Base-by-base conservation (phyloP, 192 early-diverging fungal species). In the Linnemannia elongata region DNA sequence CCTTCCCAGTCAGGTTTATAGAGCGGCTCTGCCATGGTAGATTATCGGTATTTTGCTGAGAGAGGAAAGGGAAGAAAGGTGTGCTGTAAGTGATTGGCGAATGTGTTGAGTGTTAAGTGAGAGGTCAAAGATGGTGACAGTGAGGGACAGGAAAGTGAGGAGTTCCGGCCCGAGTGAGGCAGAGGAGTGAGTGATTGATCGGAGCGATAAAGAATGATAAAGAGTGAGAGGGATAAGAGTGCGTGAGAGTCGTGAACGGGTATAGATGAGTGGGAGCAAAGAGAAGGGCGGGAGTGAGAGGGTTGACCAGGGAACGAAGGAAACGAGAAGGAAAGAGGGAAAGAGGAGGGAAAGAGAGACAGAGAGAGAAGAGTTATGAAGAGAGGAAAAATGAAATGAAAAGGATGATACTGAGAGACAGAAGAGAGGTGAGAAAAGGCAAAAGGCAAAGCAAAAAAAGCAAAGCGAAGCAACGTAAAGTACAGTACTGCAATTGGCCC, bases 1-100 rank as follows among this genome's bases (percentile, higher is more conserved):
- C 60, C 60, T 66, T 66, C 60, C 60, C 60, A 66, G 60, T 66
- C 60, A 30, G 60, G 60, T 4, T 24, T n/a, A 66, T 66, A 66
- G n/a, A 66, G n/a, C 27, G n/a, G n/a, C 35, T 66, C 60, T 33
- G 60, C 30, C 60, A 66, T 66, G 4, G 60, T 30, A 0, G 10
- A 27, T 66, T 33, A 15, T 33, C 15, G 30, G 15, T 27, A 52
- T 20, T 18, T 52, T 52, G 18, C 49, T 52, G 18, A 22, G 20
- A 52, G 49, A 52, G 22, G 49, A 52, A 49, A 52, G 1, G 49
- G 49, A 18, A 18, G 17, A 22, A 6, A 52, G 49, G 17, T 6
- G 49, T 52, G 17, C 17, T 52, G 17, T 20, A 4, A 52, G 49
- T 2, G 49, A 52, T 52, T 15, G 44, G 2, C 44, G 44, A 45